Conservation (phyloP, 225 moss, liverwort and hornwort genomes). For the Rhytidiadelphus loreus region DNA sequence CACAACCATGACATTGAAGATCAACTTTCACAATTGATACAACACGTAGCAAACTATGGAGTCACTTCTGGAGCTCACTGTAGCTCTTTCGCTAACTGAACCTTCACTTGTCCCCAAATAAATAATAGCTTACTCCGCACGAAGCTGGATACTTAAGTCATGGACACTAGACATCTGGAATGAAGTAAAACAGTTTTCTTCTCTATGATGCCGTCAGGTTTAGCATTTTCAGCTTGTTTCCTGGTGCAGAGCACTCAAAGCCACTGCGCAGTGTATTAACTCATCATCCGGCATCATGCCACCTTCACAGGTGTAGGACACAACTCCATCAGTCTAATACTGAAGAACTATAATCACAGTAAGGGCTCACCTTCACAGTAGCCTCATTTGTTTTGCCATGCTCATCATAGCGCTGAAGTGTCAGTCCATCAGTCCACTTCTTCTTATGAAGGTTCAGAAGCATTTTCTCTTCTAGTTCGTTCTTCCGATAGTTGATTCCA, state of each 20-base stretch:
- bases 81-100: background rate
- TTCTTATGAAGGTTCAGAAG: conserved; percentile 91
- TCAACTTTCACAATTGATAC: background rate
- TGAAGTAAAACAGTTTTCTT: background rate
- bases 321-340: background rate
- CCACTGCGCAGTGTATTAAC: conserved; percentile 25
- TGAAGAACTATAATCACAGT: background rate
- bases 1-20: background rate
- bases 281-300: conserved; percentile 13
- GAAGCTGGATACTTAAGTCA: background rate
- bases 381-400: conserved; percentile 84
- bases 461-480: conserved; percentile 96
- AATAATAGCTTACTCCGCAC: background rate
- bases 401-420: conserved; percentile 74
- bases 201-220: conserved; percentile 14
- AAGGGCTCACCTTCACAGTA: conserved; percentile 67
- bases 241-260: conserved; percentile 35
- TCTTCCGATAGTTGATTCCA: conserved; percentile 94
- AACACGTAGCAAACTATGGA: background rate
- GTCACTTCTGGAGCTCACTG: background rate
- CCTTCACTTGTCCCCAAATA: background rate
- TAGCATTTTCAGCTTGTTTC: conserved; percentile 33
- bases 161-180: background rate
- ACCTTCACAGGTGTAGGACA: background rate
- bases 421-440: conserved; percentile 96